Conservation (phyloP, 495 filamentous ascomycete species). For the Aspergillus sclerotiicarbonarius region DNA sequence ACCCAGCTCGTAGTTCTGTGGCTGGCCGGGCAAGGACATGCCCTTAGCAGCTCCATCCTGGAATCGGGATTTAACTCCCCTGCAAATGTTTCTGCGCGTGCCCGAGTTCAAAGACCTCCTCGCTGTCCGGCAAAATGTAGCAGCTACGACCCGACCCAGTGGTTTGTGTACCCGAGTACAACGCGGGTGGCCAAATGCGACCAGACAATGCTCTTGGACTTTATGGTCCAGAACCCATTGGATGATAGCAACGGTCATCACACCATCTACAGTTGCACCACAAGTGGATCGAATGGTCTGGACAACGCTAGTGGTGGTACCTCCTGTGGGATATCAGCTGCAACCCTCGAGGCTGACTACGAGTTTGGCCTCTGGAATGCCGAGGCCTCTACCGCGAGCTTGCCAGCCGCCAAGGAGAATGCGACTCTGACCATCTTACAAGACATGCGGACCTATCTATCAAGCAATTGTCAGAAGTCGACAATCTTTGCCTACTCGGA, state of each 20-base stretch:
- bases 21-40: too few relatives aligned
- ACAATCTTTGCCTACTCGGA: not conserved
- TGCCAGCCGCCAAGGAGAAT: not conserved
- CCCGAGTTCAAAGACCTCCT: not conserved
- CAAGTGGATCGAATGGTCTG: not conserved
- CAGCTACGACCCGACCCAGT: not conserved
- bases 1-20: too few relatives aligned
- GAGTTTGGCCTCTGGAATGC: not conserved
- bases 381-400: not conserved
- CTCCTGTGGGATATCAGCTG: too few relatives aligned
- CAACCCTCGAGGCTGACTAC: not conserved
- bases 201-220: slow-evolving; percentile 1
- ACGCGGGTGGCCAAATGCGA: not conserved
- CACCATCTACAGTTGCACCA: not conserved
- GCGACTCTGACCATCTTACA: not conserved
- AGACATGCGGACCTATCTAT: not conserved
- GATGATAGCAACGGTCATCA: not conserved
- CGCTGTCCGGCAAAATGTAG: not conserved
- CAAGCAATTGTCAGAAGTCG: not conserved
- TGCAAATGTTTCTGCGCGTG: not conserved
- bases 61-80: too few relatives aligned
- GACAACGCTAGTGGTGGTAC: not conserved
- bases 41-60: too few relatives aligned
- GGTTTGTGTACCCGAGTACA: not conserved
- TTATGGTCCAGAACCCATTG: not conserved